phyloP scores from a whole-genome alignment of 257 asterid species.

The Capsicum chinense region DNA sequence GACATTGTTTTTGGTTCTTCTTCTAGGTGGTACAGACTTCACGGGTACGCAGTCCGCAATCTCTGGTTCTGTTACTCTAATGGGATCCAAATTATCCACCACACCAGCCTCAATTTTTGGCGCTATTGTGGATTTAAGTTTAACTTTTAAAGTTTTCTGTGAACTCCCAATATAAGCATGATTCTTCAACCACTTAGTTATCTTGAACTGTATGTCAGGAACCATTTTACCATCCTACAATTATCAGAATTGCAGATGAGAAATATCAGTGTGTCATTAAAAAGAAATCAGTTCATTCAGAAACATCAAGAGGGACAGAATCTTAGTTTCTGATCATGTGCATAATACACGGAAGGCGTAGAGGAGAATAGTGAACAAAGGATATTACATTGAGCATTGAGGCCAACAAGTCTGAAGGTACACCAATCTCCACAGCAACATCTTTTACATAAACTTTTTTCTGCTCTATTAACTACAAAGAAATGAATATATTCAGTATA shows the following conservation, averaged over 20 bases:
- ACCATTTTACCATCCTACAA: slow-evolving; percentile 67
- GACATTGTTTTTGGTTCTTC: slow-evolving; percentile 73
- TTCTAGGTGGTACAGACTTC: slow-evolving; percentile 74
- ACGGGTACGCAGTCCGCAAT: slow-evolving; percentile 63
- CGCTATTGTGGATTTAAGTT: slow-evolving; percentile 45
- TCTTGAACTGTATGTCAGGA: slow-evolving; percentile 63
- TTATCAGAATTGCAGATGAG: background rate
- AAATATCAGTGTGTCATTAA: background rate
- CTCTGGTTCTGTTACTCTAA: slow-evolving; percentile 55
- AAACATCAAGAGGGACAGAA: slow-evolving; percentile 1
- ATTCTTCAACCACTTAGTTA: slow-evolving; percentile 72
- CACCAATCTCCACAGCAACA: slow-evolving; percentile 82
- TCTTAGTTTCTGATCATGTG: slow-evolving; percentile 26
- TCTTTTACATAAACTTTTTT: slow-evolving; percentile 72
- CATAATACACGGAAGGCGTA: slow-evolving; percentile 30
- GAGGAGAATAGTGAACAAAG: slow-evolving; percentile 27
- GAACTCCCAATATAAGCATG: slow-evolving; percentile 63
- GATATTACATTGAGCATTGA: slow-evolving; percentile 64
- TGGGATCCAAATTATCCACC: slow-evolving; percentile 51
- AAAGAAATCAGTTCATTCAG: slow-evolving; percentile 14
- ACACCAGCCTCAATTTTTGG: slow-evolving; percentile 52
- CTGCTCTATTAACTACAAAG: slow-evolving; percentile 72
- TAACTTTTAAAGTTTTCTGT: slow-evolving; percentile 57
- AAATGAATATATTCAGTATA: background rate
- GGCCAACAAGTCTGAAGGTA: slow-evolving; percentile 64